Evolutionary conservation across 2,329 filamentous ascomycete species (phyloP), one percentile per base, ranked within the genome.

Genomic region (Fusarium sp.): DNA sequence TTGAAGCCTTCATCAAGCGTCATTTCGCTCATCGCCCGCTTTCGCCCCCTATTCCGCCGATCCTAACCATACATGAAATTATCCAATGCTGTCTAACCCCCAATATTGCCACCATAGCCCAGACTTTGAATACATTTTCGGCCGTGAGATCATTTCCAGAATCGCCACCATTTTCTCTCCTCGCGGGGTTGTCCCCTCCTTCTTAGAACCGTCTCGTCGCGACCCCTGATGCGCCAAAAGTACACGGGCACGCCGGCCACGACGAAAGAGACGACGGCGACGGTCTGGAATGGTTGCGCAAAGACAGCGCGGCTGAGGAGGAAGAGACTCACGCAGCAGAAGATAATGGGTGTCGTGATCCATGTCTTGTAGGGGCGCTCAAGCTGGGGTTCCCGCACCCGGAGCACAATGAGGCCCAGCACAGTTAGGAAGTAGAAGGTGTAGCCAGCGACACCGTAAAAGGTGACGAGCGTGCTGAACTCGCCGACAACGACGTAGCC

Each of bases 371-470:
- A 99, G 1, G 96, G 95, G 28, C 96, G 85, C 79, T 98, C 94
- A 47, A 99, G 87, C 67, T 91, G 86, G 5, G 96, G 96, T 80
- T 99, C 96, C 67, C 88, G 89, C 31, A 98, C 94, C 31, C 96
- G 88, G 66, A 99, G 85, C 55, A 99, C 89, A 68, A 99, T 98
- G 51, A 99, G 86, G 1, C 96, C 96, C 0, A 99, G 88, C 0
- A 99, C 96, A 0, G 95, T 97, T 60, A 97, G 84, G 80, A 99
- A 99, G 83, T 99, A 99, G 78, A 99, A 99, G 0, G 94, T 94
- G 79, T 99, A 99, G 13, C 95, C 95, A 0, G 96, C 96, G 12
- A 99, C 96, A 60, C 96, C 96, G 82, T 98, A 98, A 79, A 99
- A 99, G 1, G 96, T 98, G 61, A 98, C 88, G 3, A 99, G 88